These are phyloP conservation scores for Erigeron philadelphicus DNA, from an alignment of 140 eudicot genomes.

Conservation along the genomic window DNA sequence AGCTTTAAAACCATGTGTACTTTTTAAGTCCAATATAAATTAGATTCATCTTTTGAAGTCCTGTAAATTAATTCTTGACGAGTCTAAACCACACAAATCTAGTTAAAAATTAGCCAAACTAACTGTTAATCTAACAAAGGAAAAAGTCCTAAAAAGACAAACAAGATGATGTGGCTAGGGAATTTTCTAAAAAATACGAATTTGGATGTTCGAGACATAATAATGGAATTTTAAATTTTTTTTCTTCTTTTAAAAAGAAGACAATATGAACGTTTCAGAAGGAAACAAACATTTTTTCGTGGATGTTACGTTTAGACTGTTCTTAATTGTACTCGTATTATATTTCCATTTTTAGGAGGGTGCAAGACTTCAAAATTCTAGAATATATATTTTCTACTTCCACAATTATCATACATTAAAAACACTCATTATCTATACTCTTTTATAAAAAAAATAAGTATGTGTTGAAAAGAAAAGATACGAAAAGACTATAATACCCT, in stretches of 20 bases:
- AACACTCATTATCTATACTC: too few species aligned
- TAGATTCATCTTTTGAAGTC: too few species aligned
- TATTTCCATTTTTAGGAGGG: neutral
- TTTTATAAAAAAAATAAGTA: too few species aligned
- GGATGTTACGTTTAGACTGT: constrained; percentile 6
- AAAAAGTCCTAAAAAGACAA: neutral
- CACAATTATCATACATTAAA: neutral
- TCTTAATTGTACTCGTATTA: neutral
- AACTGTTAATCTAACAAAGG: neutral
- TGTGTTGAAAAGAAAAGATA: too few species aligned
- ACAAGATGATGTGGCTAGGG: constrained; percentile 3
- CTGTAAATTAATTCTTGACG: too few species aligned
- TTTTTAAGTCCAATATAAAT: too few species aligned
- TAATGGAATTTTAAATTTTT: constrained; percentile 1
- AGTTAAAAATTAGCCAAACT: too few species aligned
- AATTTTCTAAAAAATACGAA: constrained; percentile 8
- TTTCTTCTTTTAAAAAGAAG: neutral
- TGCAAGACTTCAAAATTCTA: neutral
- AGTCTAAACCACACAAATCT: too few species aligned
- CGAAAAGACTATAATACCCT: too few species aligned
- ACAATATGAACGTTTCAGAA: constrained; percentile 19
- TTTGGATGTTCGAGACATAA: neutral
- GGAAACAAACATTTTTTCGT: neutral
- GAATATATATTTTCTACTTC: neutral
- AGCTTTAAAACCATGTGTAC: too few species aligned